These are phyloP conservation scores for Kurtzmaniella quercitrusa DNA, from an alignment of 1,139 yeast species.

Conservation along the genomic window DNA sequence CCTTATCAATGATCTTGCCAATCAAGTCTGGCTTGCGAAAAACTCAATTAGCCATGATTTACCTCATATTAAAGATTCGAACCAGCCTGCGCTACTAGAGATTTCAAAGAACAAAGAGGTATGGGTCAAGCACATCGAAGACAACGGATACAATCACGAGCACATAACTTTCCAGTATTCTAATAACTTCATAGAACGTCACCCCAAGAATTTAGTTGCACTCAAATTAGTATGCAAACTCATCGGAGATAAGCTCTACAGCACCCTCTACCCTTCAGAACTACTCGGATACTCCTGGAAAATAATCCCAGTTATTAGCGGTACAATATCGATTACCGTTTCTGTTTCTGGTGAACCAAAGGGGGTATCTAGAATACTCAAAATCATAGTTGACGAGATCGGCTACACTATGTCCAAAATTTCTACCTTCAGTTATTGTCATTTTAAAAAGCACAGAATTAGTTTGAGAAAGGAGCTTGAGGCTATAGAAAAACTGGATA, in stretches of 20 bases:
- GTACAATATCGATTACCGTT: slow-evolving; percentile 45
- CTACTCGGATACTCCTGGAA: slow-evolving; percentile 52
- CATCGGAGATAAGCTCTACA: slow-evolving; percentile 33
- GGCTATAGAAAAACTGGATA: slow-evolving; percentile 27
- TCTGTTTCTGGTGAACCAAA: slow-evolving; percentile 46
- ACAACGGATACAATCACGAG: slow-evolving; percentile 19
- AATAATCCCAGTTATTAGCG: slow-evolving; percentile 45
- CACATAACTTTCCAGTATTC: slow-evolving; percentile 42
- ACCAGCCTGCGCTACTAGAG: slow-evolving; percentile 14
- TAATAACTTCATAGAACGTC: slow-evolving; percentile 18
- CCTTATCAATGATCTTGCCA: neutral
- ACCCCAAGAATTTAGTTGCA: slow-evolving; percentile 31
- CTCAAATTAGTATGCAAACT: slow-evolving; percentile 49
- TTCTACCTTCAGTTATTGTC: slow-evolving; percentile 19
- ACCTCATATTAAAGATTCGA: slow-evolving; percentile 7
- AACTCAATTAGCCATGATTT: neutral
- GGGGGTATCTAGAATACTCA: slow-evolving; percentile 29
- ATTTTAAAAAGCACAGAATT: slow-evolving; percentile 41
- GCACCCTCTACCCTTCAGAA: slow-evolving; percentile 46
- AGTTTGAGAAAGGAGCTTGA: slow-evolving; percentile 40
- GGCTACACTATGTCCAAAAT: slow-evolving; percentile 10
- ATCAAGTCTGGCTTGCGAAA: neutral
- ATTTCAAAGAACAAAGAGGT: slow-evolving; percentile 30
- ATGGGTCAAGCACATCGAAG: slow-evolving; percentile 43
- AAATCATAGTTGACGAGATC: slow-evolving; percentile 17